Evolutionary conservation across 2,329 filamentous ascomycete genomes (phyloP), one percentile per base, ranked within the genome.

Genomic region (Eurotiales sp.): DNA sequence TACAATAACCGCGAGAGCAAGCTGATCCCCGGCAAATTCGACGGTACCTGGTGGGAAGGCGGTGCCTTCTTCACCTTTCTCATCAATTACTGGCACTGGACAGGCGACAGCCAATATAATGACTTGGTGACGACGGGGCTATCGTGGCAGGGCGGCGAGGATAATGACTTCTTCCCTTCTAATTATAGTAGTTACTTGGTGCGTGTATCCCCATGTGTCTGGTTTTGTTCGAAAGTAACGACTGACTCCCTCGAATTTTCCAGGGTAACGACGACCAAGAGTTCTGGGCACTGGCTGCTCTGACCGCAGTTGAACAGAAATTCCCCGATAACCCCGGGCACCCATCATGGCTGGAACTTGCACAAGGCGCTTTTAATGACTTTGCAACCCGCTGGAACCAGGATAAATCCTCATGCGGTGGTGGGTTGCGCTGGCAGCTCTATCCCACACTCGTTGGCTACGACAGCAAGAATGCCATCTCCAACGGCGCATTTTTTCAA

Each of bases 11-110:
- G 71, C 23, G 57, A 68, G 27, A 63, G 65, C 11, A 69, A 68
- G 19, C 59, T 66, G 49, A 69, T 72, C 14, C 72, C 75, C 3
- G 76, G 76, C 27, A 70, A 73, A 47, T 56, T 80, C 56, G 65
- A 72, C 32, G 53, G 57, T 6, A 76, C 75, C 15, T 81, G 77
- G 78, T 89, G 82, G 86, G 84, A 86, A 70, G 84, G 75, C 6
- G 86, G 86, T 45, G 85, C 85, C 50, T 80, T 90, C 71, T 80
- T 78, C 61, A 74, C 72, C 11, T 73, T 84, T 2, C 72, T 92
- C 57, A 75, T 92, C 50, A 86, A 92, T 60, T 92, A 92, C 67
- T 92, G 87, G 86, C 86, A 85, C 64, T 87, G 88, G 63, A 90
- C 87, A 0, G 83, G 82, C 12, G 86, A 91, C 64, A 71, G 77